Evolutionary conservation across 371 early-diverging fungal genomes (phyloP).

Genomic region (Rhizomucor pusillus): DNA sequence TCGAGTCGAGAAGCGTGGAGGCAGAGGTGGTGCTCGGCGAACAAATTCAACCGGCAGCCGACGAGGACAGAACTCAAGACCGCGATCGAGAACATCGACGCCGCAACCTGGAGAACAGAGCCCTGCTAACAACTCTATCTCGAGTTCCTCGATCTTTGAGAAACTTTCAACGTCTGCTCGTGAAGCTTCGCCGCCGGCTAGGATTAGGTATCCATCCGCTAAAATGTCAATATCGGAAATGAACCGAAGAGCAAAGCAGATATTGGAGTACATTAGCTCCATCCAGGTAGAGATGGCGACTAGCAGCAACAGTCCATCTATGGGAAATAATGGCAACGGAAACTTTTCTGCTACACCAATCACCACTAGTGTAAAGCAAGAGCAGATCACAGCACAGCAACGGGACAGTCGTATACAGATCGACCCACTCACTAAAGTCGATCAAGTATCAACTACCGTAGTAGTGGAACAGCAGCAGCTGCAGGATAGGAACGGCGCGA

Average conservation of each 20-base stretch:
- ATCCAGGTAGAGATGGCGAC: constrained; percentile 49
- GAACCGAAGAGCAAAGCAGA: constrained; percentile 56
- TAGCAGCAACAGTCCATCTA: not conserved
- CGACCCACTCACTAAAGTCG: not conserved
- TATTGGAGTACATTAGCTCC: constrained; percentile 56
- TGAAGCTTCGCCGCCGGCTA: constrained; percentile 44
- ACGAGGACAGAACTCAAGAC: constrained; percentile 10
- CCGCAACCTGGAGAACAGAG: constrained; percentile 15
- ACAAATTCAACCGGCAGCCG: constrained; percentile 7
- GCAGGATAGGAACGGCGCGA: not conserved
- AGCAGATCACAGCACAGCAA: too few relatives aligned
- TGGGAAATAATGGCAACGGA: too few relatives aligned
- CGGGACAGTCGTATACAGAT: not conserved
- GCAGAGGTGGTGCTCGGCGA: constrained; percentile 6
- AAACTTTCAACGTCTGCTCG: constrained; percentile 16
- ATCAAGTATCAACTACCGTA: not conserved
- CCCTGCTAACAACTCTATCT: not conserved
- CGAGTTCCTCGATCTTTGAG: constrained; percentile 10
- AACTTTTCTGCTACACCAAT: too few relatives aligned
- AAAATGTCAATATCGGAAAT: constrained; percentile 58
- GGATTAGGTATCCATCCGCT: constrained; percentile 47
- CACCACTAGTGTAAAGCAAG: too few relatives aligned
- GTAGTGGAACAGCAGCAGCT: not conserved
- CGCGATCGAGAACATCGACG: constrained; percentile 21
- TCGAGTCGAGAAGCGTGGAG: constrained; percentile 5